Evolutionary conservation across 78 protist genomes (phyloP).

Genomic region (Mastigamoeba balamuthi): DNA sequence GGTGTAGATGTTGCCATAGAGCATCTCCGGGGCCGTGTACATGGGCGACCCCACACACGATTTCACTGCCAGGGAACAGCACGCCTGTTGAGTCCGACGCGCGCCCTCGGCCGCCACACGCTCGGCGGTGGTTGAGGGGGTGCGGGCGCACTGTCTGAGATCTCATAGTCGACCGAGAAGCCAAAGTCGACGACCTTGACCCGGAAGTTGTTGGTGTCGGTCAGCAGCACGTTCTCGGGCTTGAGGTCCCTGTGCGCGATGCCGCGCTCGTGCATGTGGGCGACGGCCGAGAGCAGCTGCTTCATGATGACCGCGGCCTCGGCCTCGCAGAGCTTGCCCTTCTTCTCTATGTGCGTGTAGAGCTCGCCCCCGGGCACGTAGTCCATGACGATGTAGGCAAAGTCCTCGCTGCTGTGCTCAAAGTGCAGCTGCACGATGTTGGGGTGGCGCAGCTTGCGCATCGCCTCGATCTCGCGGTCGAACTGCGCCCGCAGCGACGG

Average conservation of each 20-base stretch:
- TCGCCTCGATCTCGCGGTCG: no score
- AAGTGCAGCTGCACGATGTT: no score
- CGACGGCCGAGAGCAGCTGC: conserved; percentile 59
- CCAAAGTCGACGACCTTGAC: conserved; percentile 76
- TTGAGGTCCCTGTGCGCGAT: conserved; percentile 80
- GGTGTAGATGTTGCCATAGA: conserved; percentile 44
- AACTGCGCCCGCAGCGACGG: no score
- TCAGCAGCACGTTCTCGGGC: conserved; percentile 27
- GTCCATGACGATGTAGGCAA: no score
- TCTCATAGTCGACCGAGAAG: no score
- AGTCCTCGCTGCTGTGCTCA: no score
- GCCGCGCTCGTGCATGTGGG: conserved; percentile 64
- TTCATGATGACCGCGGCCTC: conserved; percentile 54
- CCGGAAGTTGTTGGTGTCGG: no score
- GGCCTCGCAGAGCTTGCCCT: conserved; percentile 63
- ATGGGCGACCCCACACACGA: conserved; percentile 78
- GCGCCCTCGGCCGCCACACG: no score
- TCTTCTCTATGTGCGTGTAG: conserved; percentile 66
- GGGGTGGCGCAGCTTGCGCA: no score
- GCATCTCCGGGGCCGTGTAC: conserved; percentile 61
- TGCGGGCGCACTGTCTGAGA: no score
- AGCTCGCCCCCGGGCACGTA: conserved; percentile 83
- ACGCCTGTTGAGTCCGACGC: conserved; percentile 57
- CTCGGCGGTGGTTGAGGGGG: no score
- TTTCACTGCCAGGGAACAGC: conserved; percentile 45